Evolutionary conservation across 805 yeast genomes (phyloP).

Genomic region (Zygotorulaspora sp.): DNA sequence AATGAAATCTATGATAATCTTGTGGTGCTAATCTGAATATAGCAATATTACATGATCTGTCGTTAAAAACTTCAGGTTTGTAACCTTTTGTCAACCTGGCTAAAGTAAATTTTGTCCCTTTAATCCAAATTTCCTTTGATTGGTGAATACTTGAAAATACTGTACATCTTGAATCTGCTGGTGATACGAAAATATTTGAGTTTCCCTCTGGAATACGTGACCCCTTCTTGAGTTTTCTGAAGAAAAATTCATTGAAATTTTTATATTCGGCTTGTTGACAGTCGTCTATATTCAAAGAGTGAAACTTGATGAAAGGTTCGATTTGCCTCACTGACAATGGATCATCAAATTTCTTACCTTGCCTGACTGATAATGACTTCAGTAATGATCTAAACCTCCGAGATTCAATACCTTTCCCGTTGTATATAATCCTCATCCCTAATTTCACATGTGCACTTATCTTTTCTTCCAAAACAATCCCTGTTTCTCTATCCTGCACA

Average conservation of each 20-base stretch:
- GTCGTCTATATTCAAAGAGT: conserved; percentile 70
- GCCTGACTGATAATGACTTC: conserved; percentile 64
- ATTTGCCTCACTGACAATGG: conserved; percentile 65
- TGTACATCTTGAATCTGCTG: conserved; percentile 86
- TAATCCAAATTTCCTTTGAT: conserved; percentile 84
- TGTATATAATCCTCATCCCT: conserved; percentile 80
- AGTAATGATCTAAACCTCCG: conserved; percentile 58
- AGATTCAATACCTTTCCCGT: conserved; percentile 60
- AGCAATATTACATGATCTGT: conserved; percentile 55
- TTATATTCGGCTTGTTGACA: conserved; percentile 54
- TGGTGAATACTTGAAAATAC: conserved; percentile 53
- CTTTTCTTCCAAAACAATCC: conserved; percentile 86
- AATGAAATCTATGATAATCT: conserved; percentile 91
- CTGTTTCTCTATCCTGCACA: conserved; percentile 88
- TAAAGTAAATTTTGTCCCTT: conserved; percentile 72
- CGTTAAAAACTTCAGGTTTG: conserved; percentile 40
- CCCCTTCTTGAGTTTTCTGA: conserved; percentile 65
- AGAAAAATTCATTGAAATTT: conserved; percentile 88
- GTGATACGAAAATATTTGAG: conserved; percentile 54
- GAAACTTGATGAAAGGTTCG: conserved; percentile 73
- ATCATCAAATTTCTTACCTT: conserved; percentile 78
- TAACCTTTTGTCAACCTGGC: conserved; percentile 44
- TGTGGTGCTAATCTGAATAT: conserved; percentile 93
- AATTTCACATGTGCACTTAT: conserved; percentile 84
- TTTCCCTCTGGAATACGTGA: conserved; percentile 67